Percentiles rank a stretch among this genome's conserved stretches.
Conservation (phyloP, 495 filamentous ascomycete genomes). For the Bathelium albidoporum region DNA sequence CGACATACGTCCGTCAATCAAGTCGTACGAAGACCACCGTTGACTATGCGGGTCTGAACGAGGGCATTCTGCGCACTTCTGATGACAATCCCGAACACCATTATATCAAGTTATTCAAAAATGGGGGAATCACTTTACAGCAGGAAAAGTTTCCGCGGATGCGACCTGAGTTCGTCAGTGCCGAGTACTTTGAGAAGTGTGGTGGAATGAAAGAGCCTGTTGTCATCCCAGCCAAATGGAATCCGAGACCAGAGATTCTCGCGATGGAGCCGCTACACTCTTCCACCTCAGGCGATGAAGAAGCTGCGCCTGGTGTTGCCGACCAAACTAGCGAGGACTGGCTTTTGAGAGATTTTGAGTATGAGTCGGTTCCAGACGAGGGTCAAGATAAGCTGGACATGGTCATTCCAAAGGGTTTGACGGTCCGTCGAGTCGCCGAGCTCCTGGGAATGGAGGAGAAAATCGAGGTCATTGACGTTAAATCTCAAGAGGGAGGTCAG, state of each 20-base stretch:
- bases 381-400: constrained; percentile 62
- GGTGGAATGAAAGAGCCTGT: constrained; percentile 61
- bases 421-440: constrained; percentile 55
- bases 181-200: constrained; percentile 56
- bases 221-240: constrained; percentile 57
- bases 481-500: constrained; percentile 59
- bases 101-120: constrained; percentile 61
- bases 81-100: constrained; percentile 62
- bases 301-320: too few relatives aligned
- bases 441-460: constrained; percentile 55
- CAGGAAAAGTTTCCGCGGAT: constrained; percentile 57
- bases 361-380: constrained; percentile 43
- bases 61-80: constrained; percentile 60
- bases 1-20: constrained; percentile 38
- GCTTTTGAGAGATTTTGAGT: constrained; percentile 25
- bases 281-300: background rate
- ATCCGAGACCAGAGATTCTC: constrained; percentile 35
- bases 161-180: constrained; percentile 55
- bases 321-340: constrained; percentile 3
- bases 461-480: constrained; percentile 68
- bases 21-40: constrained; percentile 59
- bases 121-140: constrained; percentile 53
- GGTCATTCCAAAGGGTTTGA: constrained; percentile 61
- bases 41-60: constrained; percentile 65
- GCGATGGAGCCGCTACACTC: background rate